Conservation (phyloP, 2,329 filamentous ascomycete species). For the Talaromyces sp. region DNA sequence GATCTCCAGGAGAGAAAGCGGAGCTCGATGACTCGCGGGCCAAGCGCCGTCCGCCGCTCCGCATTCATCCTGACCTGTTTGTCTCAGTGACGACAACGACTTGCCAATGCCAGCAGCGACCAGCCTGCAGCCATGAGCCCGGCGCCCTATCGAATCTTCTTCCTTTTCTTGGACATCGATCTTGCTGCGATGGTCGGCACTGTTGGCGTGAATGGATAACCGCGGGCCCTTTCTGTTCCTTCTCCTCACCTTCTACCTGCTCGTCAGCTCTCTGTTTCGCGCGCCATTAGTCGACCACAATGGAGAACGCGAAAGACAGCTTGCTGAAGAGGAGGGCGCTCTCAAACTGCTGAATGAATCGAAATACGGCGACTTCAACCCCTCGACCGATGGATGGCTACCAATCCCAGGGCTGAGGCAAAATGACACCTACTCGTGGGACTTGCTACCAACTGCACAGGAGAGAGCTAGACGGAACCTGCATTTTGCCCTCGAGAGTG, state of each 20-base stretch:
- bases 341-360: constrained; percentile 48
- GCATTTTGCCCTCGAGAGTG: constrained; percentile 25
- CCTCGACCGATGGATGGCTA: constrained; percentile 46
- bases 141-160: not conserved
- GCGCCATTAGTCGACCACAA: constrained; percentile 35
- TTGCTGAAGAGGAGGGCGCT: constrained; percentile 47
- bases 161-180: constrained; percentile 6
- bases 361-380: constrained; percentile 49
- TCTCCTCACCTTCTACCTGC: constrained; percentile 49
- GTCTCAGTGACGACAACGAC: not conserved
- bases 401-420: constrained; percentile 74
- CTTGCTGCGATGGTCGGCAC: constrained; percentile 7
- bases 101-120: not conserved
- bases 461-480: constrained; percentile 58
- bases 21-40: not conserved
- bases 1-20: not conserved
- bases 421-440: constrained; percentile 74
- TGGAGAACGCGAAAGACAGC: constrained; percentile 43
- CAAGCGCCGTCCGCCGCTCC: not conserved
- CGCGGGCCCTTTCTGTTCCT: constrained; percentile 46
- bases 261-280: constrained; percentile 46
- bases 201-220: constrained; percentile 39
- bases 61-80: not conserved
- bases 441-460: constrained; percentile 62
- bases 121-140: constrained; percentile 1